Conservation (phyloP, 1,284 basidiomycete species). For the Vanrija humicola region DNA sequence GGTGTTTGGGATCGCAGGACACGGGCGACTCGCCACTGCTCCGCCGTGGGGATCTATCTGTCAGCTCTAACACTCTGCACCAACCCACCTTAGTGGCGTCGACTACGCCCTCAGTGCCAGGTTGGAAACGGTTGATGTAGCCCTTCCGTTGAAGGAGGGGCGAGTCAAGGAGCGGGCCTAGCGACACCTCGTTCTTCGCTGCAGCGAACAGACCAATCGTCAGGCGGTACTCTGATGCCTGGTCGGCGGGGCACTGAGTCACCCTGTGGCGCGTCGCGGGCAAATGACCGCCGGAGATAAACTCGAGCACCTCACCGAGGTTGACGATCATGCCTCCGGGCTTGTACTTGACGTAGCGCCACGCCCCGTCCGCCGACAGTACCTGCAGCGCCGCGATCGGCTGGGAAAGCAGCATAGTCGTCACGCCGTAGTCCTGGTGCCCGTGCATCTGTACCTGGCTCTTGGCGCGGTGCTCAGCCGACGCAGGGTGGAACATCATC, state of each 20-base stretch:
- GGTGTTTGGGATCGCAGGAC: neutral
- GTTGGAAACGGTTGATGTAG: constrained; percentile 1
- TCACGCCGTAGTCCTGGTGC: constrained; percentile 19
- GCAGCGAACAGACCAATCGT: constrained; percentile 8
- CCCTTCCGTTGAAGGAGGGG: neutral
- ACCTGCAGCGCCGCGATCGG: constrained; percentile 49
- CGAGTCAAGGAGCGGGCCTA: neutral
- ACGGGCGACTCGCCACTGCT: constrained; percentile 1
- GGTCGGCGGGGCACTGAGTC: constrained; percentile 5
- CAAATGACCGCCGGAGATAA: constrained; percentile 14
- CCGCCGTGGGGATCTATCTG: neutral
- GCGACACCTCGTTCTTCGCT: constrained; percentile 6
- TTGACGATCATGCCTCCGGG: constrained; percentile 24
- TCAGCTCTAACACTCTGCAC: neutral
- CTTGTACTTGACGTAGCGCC: constrained; percentile 47
- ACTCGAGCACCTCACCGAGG: constrained; percentile 23
- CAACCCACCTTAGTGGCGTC: neutral
- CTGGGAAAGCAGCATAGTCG: constrained; percentile 32
- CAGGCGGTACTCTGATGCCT: constrained; percentile 7
- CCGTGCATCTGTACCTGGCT: constrained; percentile 12
- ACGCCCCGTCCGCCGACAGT: constrained; percentile 43
- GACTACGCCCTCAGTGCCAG: neutral
- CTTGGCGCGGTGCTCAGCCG: constrained; percentile 1
- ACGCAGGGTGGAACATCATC: constrained; percentile 15
- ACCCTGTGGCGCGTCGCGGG: constrained; percentile 20